phyloP scores from a whole-genome alignment of 2,329 filamentous ascomycete species.

The Lizonia empirigonia region DNA sequence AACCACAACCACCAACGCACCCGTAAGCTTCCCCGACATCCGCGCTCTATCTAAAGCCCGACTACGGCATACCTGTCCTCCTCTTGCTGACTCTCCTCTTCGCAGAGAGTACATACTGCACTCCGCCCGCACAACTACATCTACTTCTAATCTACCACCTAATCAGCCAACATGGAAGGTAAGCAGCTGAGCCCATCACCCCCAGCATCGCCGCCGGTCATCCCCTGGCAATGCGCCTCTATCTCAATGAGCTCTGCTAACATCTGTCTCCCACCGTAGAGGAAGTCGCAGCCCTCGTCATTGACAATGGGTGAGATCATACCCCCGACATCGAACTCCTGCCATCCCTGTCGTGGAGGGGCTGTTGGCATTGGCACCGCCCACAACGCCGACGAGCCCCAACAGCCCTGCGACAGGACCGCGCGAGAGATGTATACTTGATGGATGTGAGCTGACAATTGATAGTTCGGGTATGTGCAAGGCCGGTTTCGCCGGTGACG shows the following conservation, averaged over 20 bases:
- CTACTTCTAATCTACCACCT: constrained; percentile 46
- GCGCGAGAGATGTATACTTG: constrained; percentile 24
- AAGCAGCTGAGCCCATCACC: constrained; percentile 55
- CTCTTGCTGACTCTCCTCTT: constrained; percentile 38
- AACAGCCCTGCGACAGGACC: constrained; percentile 32
- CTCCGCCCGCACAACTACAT: constrained; percentile 40
- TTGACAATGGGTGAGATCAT: constrained; percentile 99
- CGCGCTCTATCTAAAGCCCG: constrained; percentile 29
- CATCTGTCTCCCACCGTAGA: constrained; percentile 64
- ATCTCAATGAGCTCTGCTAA: constrained; percentile 47
- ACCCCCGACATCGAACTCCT: constrained; percentile 41
- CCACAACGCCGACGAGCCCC: constrained; percentile 30
- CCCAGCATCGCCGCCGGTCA: constrained; percentile 22
- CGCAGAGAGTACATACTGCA: constrained; percentile 39
- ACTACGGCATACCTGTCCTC: constrained; percentile 26
- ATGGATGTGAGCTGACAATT: constrained; percentile 46
- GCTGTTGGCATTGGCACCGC: constrained; percentile 36
- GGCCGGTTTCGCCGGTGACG: constrained; percentile 99
- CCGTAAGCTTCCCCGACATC: constrained; percentile 44
- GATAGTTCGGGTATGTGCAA: constrained; percentile 99
- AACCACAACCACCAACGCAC: constrained; percentile 35
- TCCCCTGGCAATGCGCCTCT: constrained; percentile 25
- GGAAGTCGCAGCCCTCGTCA: constrained; percentile 99
- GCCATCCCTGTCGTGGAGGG: constrained; percentile 48
- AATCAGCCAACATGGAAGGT: constrained; percentile 68